These are phyloP conservation scores for Triticum monococcum DNA, from an alignment of 176 grass and related monocot genomes.

Conservation along the genomic window DNA sequence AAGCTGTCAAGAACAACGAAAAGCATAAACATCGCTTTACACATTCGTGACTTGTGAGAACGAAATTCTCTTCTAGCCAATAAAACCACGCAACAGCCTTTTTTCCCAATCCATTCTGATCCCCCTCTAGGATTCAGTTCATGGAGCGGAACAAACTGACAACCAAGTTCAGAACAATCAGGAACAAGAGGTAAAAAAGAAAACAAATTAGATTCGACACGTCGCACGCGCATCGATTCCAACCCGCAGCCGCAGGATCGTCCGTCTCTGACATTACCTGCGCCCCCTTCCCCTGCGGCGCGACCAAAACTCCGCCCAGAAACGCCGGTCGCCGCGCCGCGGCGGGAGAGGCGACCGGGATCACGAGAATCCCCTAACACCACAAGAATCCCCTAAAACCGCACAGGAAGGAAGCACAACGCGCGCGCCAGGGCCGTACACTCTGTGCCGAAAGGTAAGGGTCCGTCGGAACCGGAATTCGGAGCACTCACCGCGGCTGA, in stretches of 20 bases:
- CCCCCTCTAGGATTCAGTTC: background rate
- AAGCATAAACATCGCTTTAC: background rate
- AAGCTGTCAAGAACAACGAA: background rate
- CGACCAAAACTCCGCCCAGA: constrained; percentile 24
- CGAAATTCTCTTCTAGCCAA: too few species aligned
- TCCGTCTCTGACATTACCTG: constrained; percentile 11
- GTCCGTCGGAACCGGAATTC: background rate
- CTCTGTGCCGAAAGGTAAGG: background rate
- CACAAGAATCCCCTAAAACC: background rate
- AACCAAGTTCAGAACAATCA: background rate
- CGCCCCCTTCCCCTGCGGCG: background rate
- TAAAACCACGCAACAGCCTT: background rate
- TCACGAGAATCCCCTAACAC: background rate
- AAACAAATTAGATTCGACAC: background rate
- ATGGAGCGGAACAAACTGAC: background rate
- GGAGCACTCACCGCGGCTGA: constrained; percentile 26
- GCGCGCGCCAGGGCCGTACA: background rate
- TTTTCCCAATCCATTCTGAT: background rate
- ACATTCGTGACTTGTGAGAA: background rate
- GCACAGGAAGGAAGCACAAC: background rate
- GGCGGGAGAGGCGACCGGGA: background rate
- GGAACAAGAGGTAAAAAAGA: background rate
- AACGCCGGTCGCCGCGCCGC: background rate
- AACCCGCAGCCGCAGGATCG: background rate
- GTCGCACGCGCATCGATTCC: background rate